Conservation (phyloP, 2,329 filamentous ascomycete species). For the Alternaria longipes region DNA sequence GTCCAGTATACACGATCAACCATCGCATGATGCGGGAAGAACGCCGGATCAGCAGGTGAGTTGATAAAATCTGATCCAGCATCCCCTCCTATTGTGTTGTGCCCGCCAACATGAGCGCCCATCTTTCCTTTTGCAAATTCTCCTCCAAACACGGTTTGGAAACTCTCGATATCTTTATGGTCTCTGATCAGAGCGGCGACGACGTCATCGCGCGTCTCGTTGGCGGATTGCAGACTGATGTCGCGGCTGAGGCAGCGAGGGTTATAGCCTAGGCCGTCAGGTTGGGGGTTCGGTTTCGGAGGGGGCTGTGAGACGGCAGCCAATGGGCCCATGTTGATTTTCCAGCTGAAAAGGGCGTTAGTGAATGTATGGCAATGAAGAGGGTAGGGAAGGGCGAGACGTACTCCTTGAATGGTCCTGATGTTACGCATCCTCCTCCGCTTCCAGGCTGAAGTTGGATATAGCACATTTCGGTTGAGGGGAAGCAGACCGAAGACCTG, state of each 20-base stretch:
- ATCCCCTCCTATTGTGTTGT: slow-evolving; percentile 58
- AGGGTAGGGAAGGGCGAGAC: neutral
- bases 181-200: slow-evolving; percentile 35
- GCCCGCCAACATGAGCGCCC: slow-evolving; percentile 58
- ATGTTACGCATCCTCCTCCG: slow-evolving; percentile 65
- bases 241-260: slow-evolving; percentile 54
- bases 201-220: slow-evolving; percentile 36
- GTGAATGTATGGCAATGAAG: neutral
- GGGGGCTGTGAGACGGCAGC: slow-evolving; percentile 34
- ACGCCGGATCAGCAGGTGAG: slow-evolving; percentile 3
- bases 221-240: slow-evolving; percentile 37
- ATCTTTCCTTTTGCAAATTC: slow-evolving; percentile 45
- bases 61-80: neutral
- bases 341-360: slow-evolving; percentile 29
- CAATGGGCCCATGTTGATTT: slow-evolving; percentile 61
- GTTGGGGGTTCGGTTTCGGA: slow-evolving; percentile 40
- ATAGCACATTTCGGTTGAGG: slow-evolving; percentile 27
- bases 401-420: slow-evolving; percentile 62
- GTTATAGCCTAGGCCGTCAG: slow-evolving; percentile 42
- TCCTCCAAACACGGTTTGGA: slow-evolving; percentile 51
- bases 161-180: slow-evolving; percentile 41
- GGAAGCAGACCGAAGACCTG: slow-evolving; percentile 44
- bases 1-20: slow-evolving; percentile 61
- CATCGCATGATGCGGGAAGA: slow-evolving; percentile 55
- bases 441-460: slow-evolving; percentile 59